Conservation (phyloP, 2,329 filamentous ascomycete species). For the Pseudocercospora vitis region DNA sequence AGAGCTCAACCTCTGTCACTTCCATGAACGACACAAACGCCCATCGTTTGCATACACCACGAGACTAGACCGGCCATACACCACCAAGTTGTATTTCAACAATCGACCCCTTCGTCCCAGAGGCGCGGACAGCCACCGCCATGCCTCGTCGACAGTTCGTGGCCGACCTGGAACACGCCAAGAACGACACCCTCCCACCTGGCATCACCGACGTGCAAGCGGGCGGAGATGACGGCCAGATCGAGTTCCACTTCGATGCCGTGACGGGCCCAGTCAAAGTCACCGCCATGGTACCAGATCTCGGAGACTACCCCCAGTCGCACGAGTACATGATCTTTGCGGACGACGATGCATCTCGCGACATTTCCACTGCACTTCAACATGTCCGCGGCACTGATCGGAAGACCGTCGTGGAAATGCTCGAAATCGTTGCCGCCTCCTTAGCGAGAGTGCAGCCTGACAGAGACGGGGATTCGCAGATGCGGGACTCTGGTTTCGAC, state of each 20-base stretch:
- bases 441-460: slow-evolving; percentile 39
- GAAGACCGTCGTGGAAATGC: slow-evolving; percentile 51
- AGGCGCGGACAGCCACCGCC: slow-evolving; percentile 16
- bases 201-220: slow-evolving; percentile 57
- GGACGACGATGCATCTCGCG: slow-evolving; percentile 48
- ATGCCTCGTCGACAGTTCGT: slow-evolving; percentile 70
- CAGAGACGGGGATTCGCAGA: slow-evolving; percentile 45
- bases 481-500: slow-evolving; percentile 41
- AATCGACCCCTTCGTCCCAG: too few relatives aligned
- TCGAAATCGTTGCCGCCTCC: slow-evolving; percentile 47
- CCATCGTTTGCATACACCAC: not conserved
- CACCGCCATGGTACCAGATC: slow-evolving; percentile 49
- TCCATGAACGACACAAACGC: not conserved
- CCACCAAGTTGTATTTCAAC: too few relatives aligned
- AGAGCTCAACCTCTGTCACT: slow-evolving; percentile 2
- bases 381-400: slow-evolving; percentile 47
- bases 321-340: slow-evolving; percentile 61
- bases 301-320: slow-evolving; percentile 59
- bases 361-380: slow-evolving; percentile 47
- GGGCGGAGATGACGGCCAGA: slow-evolving; percentile 70
- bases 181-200: slow-evolving; percentile 41
- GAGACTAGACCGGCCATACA: too few relatives aligned
- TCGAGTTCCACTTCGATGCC: slow-evolving; percentile 59
- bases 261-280: slow-evolving; percentile 36
- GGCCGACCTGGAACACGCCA: slow-evolving; percentile 54